Evolutionary conservation across 768 basidiomycete genomes (phyloP), one percentile per base, ranked within the genome.

Genomic region (Mycena leptocephala): DNA sequence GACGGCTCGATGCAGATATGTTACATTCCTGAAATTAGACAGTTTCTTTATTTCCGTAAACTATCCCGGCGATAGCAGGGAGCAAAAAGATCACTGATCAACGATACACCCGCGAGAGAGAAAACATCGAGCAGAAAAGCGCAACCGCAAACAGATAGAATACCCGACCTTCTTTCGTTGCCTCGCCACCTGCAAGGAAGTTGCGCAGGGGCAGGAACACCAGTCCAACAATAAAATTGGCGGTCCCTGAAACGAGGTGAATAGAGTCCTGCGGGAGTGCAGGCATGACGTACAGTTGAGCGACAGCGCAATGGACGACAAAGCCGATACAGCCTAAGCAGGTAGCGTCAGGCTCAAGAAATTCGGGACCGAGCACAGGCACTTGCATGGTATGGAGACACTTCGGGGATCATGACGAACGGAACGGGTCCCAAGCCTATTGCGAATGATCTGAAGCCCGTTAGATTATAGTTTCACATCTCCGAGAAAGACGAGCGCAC

Each of bases 401-500:
- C 92, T 81, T 99, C 97, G 20, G 97, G 93, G 37, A 98, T 93
- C 83, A 99, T 93, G 46, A 99, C 92, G 81, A 97, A 99, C 0
- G 98, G 97, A 39, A 99, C 86, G 2, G 98, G 97, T 1, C 98
- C 98, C 22, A 99, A 89, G 2, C 97, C 98, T 39, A 95, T 85
- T 2, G 97, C 95, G 84, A 97, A 99, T 0, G 95, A 95, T 84
- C 95, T 95, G 72, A 13, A 59, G 62, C 43, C 72, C 43, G 71
- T 65, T 48, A 75, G 56, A 63, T 68, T n/a, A 65, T 53, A n/a
- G 2, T 46, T 72, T 63, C 30, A 35, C n/a, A 14, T 48, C 11
- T 46, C 46, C 28, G 24, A 64, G 59, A 73, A 7, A 39, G 28
- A 37, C 7, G 33, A 55, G 87, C 92, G 63, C 81, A 95, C 96